These are phyloP conservation scores for Phylloporus rhodoxanthus DNA, from an alignment of 768 basidiomycete genomes.

Conservation along the genomic window DNA sequence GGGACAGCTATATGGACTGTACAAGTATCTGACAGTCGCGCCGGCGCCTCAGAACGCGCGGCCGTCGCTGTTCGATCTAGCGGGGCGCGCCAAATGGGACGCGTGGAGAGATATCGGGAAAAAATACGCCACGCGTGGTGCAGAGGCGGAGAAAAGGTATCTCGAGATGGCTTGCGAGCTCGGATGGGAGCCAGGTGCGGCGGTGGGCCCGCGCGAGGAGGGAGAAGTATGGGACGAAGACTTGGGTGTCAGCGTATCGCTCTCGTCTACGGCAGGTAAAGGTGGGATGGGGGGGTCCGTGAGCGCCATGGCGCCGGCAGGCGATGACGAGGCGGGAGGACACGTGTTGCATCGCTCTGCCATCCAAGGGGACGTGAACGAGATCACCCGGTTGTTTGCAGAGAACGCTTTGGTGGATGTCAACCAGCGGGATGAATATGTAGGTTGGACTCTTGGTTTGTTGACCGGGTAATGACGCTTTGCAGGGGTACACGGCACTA, in stretches of 20 bases:
- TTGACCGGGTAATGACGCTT: slow-evolving; percentile 4
- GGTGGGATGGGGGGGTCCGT: slow-evolving; percentile 53
- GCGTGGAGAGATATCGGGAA: slow-evolving; percentile 60
- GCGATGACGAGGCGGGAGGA: slow-evolving; percentile 37
- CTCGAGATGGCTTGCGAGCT: slow-evolving; percentile 59
- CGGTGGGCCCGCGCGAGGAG: slow-evolving; percentile 8
- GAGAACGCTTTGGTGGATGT: slow-evolving; percentile 42
- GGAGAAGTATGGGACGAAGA: slow-evolving; percentile 44
- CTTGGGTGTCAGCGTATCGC: slow-evolving; percentile 22
- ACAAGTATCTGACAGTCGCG: slow-evolving; percentile 67
- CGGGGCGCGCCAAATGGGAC: slow-evolving; percentile 83
- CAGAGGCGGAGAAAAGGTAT: slow-evolving; percentile 59
- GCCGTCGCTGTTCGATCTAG: slow-evolving; percentile 73
- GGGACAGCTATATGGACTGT: slow-evolving; percentile 76
- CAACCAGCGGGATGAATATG: slow-evolving; percentile 67
- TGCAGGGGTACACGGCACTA: slow-evolving; percentile 80
- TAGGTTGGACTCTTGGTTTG: slow-evolving; percentile 35
- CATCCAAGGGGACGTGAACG: slow-evolving; percentile 47
- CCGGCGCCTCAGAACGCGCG: slow-evolving; percentile 48
- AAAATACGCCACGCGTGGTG: slow-evolving; percentile 36
- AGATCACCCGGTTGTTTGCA: slow-evolving; percentile 41
- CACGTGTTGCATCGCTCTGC: slow-evolving; percentile 58
- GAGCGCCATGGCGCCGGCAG: slow-evolving; percentile 48
- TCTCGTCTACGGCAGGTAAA: slow-evolving; percentile 21
- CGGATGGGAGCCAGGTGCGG: slow-evolving; percentile 54